phyloP scores from a whole-genome alignment of 225 moss, liverwort and hornwort species.

The Anthoceros angustus region DNA sequence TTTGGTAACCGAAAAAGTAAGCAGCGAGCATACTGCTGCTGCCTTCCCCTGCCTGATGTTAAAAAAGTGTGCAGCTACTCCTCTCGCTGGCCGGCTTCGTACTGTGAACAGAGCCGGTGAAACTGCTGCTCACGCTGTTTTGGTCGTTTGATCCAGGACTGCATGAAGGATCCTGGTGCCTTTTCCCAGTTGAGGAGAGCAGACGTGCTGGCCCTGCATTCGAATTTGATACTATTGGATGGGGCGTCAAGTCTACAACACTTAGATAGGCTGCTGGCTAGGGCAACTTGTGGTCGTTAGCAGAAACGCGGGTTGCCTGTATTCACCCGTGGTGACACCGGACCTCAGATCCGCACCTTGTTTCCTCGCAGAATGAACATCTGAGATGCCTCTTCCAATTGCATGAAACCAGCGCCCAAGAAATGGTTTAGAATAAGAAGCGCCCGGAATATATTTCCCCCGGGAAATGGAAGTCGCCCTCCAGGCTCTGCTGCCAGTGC shows the following conservation, averaged over 20 bases:
- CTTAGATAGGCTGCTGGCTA: not conserved
- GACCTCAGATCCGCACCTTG: no score
- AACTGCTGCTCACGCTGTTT: no score
- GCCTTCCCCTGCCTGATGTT: not conserved
- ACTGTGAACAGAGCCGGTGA: not conserved
- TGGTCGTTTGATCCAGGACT: slow-evolving; percentile 20
- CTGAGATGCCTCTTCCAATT: no score
- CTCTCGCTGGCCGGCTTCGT: not conserved
- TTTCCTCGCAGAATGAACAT: no score
- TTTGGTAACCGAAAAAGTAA: slow-evolving; percentile 79
- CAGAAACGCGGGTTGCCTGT: not conserved
- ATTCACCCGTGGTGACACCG: no score
- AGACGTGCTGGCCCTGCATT: slow-evolving; percentile 24
- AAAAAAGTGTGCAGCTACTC: not conserved
- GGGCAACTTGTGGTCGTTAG: not conserved
- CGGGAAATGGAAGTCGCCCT: no score
- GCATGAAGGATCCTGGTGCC: slow-evolving; percentile 27
- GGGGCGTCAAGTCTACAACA: not conserved
- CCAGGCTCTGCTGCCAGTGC: no score
- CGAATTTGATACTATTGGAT: slow-evolving; percentile 23
- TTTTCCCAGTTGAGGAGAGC: slow-evolving; percentile 20
- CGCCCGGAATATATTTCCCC: no score
- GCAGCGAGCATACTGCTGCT: not conserved
- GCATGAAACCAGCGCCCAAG: no score
- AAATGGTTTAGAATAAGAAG: no score